Percentiles rank a stretch among this genome's conserved stretches.
phyloP scores from a whole-genome alignment of 495 filamentous ascomycete species.

The Penicillium turbatum region DNA sequence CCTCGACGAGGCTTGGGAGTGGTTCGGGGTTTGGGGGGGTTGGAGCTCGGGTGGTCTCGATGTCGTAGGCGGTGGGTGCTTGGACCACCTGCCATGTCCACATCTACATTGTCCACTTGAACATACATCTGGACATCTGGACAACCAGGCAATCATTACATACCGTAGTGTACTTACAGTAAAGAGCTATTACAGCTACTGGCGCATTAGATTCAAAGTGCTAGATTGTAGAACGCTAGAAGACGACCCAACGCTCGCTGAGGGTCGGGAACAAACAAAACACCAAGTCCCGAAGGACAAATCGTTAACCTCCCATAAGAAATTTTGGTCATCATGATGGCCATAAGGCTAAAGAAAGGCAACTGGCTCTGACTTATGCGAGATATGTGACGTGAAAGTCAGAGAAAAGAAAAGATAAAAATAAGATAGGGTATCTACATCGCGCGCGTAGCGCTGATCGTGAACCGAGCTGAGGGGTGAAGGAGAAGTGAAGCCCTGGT shows the following conservation, averaged over 20 bases:
- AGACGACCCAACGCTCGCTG: slow-evolving; percentile 20
- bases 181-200: background rate
- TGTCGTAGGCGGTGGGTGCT: slow-evolving; percentile 34
- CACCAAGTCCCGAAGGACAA: slow-evolving; percentile 1
- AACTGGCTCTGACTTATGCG: slow-evolving; percentile 27
- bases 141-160: slow-evolving; percentile 8
- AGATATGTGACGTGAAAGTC: slow-evolving; percentile 17
- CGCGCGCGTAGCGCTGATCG: slow-evolving; percentile 25
- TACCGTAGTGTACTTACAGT: background rate
- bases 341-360: background rate
- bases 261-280: slow-evolving; percentile 5
- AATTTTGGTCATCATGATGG: slow-evolving; percentile 8
- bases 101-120: background rate
- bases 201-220: background rate
- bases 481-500: slow-evolving; percentile 11
- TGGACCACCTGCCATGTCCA: slow-evolving; percentile 9
- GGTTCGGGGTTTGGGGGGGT: slow-evolving; percentile 2
- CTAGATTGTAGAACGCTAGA: slow-evolving; percentile 20
- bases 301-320: slow-evolving; percentile 8
- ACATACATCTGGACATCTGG: background rate
- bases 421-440: slow-evolving; percentile 27
- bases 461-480: slow-evolving; percentile 14
- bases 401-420: slow-evolving; percentile 2
- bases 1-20: slow-evolving; percentile 16
- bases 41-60: slow-evolving; percentile 20